These are phyloP conservation scores for Aspergillus nanangensis DNA, from an alignment of 495 filamentous ascomycete genomes.

Conservation along the genomic window DNA sequence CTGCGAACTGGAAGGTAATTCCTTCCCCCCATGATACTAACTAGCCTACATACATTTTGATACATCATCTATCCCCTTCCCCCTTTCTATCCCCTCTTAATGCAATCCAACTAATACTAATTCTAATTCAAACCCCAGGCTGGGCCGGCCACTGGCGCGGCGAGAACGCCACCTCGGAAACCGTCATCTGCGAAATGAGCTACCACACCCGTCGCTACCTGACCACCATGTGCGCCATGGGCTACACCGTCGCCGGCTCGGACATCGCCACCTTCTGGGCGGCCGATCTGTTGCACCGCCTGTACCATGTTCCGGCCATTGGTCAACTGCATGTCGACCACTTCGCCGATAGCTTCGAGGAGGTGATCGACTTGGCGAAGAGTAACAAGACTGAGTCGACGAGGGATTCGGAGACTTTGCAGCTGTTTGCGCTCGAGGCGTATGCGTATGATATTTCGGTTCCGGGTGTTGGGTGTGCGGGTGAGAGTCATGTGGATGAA, in stretches of 20 bases:
- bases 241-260: slow-evolving; percentile 45
- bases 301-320: slow-evolving; percentile 50
- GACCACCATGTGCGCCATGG: slow-evolving; percentile 46
- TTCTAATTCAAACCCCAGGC: slow-evolving; percentile 15
- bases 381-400: slow-evolving; percentile 31
- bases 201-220: slow-evolving; percentile 45
- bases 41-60: too few species aligned
- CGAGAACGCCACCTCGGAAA: slow-evolving; percentile 51
- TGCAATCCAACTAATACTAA: not conserved
- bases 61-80: not conserved
- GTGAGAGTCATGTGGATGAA: slow-evolving; percentile 10
- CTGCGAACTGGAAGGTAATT: slow-evolving; percentile 42
- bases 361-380: slow-evolving; percentile 39
- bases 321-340: slow-evolving; percentile 52
- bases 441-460: slow-evolving; percentile 51
- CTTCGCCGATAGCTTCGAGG: slow-evolving; percentile 49
- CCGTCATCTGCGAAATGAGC: slow-evolving; percentile 57
- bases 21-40: not conserved
- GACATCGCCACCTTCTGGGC: slow-evolving; percentile 53
- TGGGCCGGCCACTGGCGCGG: slow-evolving; percentile 60
- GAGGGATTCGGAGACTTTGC: slow-evolving; percentile 49
- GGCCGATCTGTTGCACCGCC: slow-evolving; percentile 51
- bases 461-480: slow-evolving; percentile 49
- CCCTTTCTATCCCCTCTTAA: not conserved
- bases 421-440: slow-evolving; percentile 56